Evolutionary conservation across 495 filamentous ascomycete genomes (phyloP), one percentile per base, ranked within the genome.

Genomic region (Pyrenula massariospora): DNA sequence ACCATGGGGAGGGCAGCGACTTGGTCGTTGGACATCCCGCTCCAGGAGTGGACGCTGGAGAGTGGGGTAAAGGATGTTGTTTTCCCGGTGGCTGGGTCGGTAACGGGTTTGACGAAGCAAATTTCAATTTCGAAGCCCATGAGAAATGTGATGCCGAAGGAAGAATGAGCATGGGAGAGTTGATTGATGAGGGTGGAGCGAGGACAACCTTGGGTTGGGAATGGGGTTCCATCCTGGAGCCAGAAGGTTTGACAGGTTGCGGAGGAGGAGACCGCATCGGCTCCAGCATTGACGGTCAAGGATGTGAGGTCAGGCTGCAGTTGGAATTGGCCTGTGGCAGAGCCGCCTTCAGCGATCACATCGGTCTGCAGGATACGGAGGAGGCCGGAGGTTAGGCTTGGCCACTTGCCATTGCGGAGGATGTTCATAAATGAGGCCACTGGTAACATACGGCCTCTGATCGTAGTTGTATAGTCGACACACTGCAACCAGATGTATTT

Each of bases 101-200:
- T 54, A n/a, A 56, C 56, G 31, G 68, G 64, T 10, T 62, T 66
- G 53, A 93, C 65, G 57, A 94, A 84, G 3, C 89, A 74, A 20
- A 96, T 82, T 66, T 95, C 90, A 31, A 91, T 82, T 67, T 95
- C 91, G 61, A 91, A 92, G 2, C 90, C 90, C 24, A 88, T 64
- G 1, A 85, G 70, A 42, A 91, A 79, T 23, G 77, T 62, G 31
- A 80, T 70, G 10, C 69, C 63, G 23, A 66, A 60, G 15, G 70
- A 50, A 12, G 76, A 70, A 11, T 70, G 66, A 12, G 71, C 58
- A 22, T 60, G 61, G n/a, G 75, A 66, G 12, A 86, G 62, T 12
- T 83, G 70, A 22, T 69, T 70, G 2, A 73, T 69, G 47, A 88
- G 69, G 25, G 81, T 59, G 5, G 74, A 76, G 22, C 89, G 73